Percentiles rank a stretch among this genome's conserved stretches.
Evolutionary conservation across 23 red algal species (phyloP).

Genomic region (Pyropia yezoensis): DNA sequence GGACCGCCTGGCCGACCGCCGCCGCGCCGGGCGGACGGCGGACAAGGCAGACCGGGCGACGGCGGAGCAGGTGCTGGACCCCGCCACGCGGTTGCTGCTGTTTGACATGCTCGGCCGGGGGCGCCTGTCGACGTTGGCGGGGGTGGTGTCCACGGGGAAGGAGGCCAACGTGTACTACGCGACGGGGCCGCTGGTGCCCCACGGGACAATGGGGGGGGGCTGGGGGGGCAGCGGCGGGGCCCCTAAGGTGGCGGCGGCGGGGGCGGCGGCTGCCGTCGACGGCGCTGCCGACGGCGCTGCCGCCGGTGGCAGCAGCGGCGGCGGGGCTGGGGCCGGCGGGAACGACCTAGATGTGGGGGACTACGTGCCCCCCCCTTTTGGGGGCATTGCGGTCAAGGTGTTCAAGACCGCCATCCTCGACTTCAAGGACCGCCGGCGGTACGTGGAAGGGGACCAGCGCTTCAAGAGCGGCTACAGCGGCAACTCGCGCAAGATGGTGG

Average conservation of each 20-base stretch:
- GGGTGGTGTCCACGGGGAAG: conserved; percentile 88
- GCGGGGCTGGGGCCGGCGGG: not conserved
- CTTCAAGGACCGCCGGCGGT: conserved; percentile 89
- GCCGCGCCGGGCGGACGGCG: conserved; percentile 22
- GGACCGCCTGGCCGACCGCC: conserved; percentile 38
- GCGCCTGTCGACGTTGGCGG: conserved; percentile 38
- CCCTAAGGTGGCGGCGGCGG: too few relatives aligned
- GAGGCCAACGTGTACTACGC: conserved; percentile 97
- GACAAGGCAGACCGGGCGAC: conserved; percentile 65
- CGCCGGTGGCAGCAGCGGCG: not conserved
- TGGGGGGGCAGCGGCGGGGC: too few relatives aligned
- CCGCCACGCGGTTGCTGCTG: conserved; percentile 66
- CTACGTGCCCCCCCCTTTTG: conserved; percentile 11
- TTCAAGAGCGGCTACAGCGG: conserved; percentile 65
- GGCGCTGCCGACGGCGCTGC: too few relatives aligned
- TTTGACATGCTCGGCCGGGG: conserved; percentile 55
- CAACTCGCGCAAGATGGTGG: conserved; percentile 83
- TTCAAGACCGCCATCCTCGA: conserved; percentile 88
- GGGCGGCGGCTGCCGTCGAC: too few relatives aligned
- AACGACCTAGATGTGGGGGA: conserved; percentile 9
- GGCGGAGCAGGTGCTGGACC: conserved; percentile 83
- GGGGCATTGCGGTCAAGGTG: conserved; percentile 71
- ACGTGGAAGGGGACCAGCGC: conserved; percentile 86
- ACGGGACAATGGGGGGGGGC: too few relatives aligned
- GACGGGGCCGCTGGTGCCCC: conserved; percentile 15